Base-by-base conservation (phyloP, 2,329 filamentous ascomycete species). In the Alternaria viburni region DNA sequence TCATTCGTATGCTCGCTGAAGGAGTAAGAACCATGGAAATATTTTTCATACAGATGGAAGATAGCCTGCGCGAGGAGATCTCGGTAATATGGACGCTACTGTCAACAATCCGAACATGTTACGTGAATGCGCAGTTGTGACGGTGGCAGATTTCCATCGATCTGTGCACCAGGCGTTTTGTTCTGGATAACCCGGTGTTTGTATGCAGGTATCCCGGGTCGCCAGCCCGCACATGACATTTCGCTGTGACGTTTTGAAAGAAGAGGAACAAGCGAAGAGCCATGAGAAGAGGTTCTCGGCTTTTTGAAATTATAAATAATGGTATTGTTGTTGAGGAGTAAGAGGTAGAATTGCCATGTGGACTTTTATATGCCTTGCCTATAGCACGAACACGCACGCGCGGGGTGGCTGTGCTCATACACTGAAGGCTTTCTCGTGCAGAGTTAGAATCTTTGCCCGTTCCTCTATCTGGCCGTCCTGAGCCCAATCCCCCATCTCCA, bases 401-500 rank as follows among this genome's bases (percentile, higher is more conserved):
- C 13, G 3, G 6, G 6, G 30, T 3, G 30, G 30, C 30, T 32
- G 3, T 32, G 6, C 28, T 58, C 47, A 62, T 9, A 59, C 50
- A 30, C 50, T 55, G 15, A 63, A 63, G 23, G 56, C 56, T 30
- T 60, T 59, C 32, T 63, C 61, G 3, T 45, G 26, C n/a, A 63
- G 5, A 7, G 41, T 17, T 11, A 51, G 13, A 5, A 49, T 46
- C 21, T 32, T 30, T 2, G 19, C 9, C 19, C 28, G 23, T 19
- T 30, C 36, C 8, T 21, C 19, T 19, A 11, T 6, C 19, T 47
- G 28, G 21, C 64, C 30, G 52, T 60, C 55, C 25, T 72, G 50
- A 6, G 65, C 52, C 69, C 69, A 74, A 43, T 74, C 68, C 6
- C 72, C 77, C 72, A 80, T 77, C 32, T 78, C 65, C 64, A 69